Evolutionary conservation across 495 filamentous ascomycete genomes (phyloP).

Genomic region (Xylaria nigripes): DNA sequence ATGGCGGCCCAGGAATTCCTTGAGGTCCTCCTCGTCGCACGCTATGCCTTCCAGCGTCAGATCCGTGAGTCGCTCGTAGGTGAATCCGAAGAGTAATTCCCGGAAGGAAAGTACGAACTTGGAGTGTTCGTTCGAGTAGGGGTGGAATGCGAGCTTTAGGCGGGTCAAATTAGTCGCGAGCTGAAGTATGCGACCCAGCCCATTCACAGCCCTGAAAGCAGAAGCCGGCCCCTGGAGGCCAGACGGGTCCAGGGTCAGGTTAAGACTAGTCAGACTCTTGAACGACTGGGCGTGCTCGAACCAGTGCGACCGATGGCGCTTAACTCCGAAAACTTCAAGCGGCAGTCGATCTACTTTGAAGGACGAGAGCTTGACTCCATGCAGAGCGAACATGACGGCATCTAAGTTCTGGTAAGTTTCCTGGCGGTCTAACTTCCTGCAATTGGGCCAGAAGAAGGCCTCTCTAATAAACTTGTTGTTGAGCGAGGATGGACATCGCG

Average conservation of each 20-base stretch:
- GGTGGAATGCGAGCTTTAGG: conserved; percentile 38
- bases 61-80: conserved; percentile 32
- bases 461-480: conserved; percentile 31
- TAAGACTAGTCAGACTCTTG: conserved; percentile 29
- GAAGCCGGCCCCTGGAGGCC: conserved; percentile 25
- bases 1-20: conserved; percentile 35
- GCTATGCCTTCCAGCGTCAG: conserved; percentile 37
- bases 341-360: conserved; percentile 40
- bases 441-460: conserved; percentile 33
- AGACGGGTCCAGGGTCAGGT: conserved; percentile 34
- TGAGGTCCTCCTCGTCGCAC: conserved; percentile 38
- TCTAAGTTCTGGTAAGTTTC: conserved; percentile 37
- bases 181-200: conserved; percentile 38
- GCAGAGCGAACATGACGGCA: conserved; percentile 36
- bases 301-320: conserved; percentile 34
- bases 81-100: conserved; percentile 32
- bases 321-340: conserved; percentile 35
- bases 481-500: conserved; percentile 29
- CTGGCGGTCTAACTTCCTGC: conserved; percentile 34
- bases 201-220: conserved; percentile 34
- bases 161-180: conserved; percentile 29
- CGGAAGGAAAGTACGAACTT: conserved; percentile 36
- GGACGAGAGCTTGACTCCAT: conserved; percentile 29
- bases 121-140: conserved; percentile 30
- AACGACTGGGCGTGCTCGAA: conserved; percentile 38